Conservation (phyloP, 2,329 filamentous ascomycete genomes). For the Ophiosphaerella korrae region DNA sequence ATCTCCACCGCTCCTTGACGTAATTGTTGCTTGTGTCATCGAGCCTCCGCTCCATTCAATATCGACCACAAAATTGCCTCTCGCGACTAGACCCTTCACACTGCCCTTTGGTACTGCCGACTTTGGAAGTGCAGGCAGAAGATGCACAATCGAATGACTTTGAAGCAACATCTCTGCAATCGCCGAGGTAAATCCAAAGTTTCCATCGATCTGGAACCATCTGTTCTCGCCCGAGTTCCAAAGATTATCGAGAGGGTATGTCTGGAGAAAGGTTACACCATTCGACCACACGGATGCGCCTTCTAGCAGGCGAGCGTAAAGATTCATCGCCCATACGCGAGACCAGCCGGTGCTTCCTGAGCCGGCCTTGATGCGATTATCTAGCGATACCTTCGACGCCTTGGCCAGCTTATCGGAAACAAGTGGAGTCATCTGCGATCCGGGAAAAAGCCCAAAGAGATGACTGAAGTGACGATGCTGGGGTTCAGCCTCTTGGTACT, state of each 20-base stretch:
- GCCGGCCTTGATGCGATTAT: conserved; percentile 30
- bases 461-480: conserved; percentile 60
- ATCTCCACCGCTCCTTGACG: conserved; percentile 9
- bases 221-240: conserved; percentile 12
- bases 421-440: conserved; percentile 46
- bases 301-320: conserved; percentile 55
- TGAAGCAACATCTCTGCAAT: conserved; percentile 56
- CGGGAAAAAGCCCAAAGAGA: conserved; percentile 57
- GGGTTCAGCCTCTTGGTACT: conserved; percentile 50
- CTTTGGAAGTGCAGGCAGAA: conserved; percentile 18
- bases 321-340: conserved; percentile 57
- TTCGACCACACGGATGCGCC: conserved; percentile 28
- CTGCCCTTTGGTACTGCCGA: conserved; percentile 13
- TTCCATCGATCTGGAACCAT: conserved; percentile 57
- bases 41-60: conserved; percentile 16
- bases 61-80: conserved; percentile 25
- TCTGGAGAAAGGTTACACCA: conserved; percentile 31
- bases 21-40: conserved; percentile 8
- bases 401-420: conserved; percentile 40
- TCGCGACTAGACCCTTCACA: conserved; percentile 18
- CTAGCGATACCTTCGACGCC: conserved; percentile 39
- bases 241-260: conserved; percentile 11
- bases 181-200: conserved; percentile 56
- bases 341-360: conserved; percentile 59
- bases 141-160: conserved; percentile 16